phyloP scores from a whole-genome alignment of 805 yeast genomes.

The Candida khao-thaluensis region DNA sequence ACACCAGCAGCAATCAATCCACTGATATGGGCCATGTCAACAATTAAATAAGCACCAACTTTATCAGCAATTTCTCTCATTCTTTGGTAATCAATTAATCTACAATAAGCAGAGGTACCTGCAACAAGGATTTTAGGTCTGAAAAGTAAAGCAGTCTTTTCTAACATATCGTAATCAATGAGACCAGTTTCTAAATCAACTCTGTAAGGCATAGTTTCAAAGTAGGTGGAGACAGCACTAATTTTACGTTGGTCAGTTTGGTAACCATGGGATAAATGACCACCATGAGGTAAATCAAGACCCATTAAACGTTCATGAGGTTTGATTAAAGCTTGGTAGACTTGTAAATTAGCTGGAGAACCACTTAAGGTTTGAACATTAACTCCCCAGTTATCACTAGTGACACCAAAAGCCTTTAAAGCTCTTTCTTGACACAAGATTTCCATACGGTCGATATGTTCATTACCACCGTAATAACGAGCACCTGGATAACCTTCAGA shows the following conservation, averaged over 20 bases:
- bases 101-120: slow-evolving; percentile 94
- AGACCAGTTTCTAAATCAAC: slow-evolving; percentile 82
- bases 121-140: slow-evolving; percentile 96
- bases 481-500: slow-evolving; percentile 99
- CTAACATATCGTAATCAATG: slow-evolving; percentile 88
- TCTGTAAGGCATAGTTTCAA: slow-evolving; percentile 97
- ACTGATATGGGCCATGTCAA: slow-evolving; percentile 97
- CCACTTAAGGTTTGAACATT: slow-evolving; percentile 95
- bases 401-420: slow-evolving; percentile 72
- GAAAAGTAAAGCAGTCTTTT: slow-evolving; percentile 76
- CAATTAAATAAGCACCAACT: slow-evolving; percentile 88
- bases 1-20: slow-evolving; percentile 96
- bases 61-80: slow-evolving; percentile 89
- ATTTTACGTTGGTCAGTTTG: slow-evolving; percentile 89
- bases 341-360: slow-evolving; percentile 93
- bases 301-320: slow-evolving; percentile 97
- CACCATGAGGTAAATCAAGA: slow-evolving; percentile 96
- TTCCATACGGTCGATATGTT: slow-evolving; percentile 90
- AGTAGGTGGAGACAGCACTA: slow-evolving; percentile 88
- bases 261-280: slow-evolving; percentile 96
- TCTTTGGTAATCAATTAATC: slow-evolving; percentile 85
- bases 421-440: slow-evolving; percentile 89
- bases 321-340: slow-evolving; percentile 83
- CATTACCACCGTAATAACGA: slow-evolving; percentile 97
- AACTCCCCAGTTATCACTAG: slow-evolving; percentile 91